Base-by-base conservation (phyloP, 495 filamentous ascomycete species). In the Podospora anserina region DNA sequence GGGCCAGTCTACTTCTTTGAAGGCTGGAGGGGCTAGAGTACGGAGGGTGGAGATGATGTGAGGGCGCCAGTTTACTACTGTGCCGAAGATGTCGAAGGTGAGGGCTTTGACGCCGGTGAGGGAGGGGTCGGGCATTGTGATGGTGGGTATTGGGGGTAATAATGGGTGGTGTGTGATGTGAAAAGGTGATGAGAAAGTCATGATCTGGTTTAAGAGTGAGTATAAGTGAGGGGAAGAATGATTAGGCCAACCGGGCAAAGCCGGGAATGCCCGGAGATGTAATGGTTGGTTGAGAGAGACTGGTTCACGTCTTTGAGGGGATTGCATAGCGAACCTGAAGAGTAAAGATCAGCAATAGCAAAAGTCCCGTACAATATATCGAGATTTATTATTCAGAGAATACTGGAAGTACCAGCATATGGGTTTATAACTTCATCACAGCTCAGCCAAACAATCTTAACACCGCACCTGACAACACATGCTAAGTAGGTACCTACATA, bases 41-140 rank as follows among this genome's bases (percentile, higher is more conserved):
- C 86, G 79, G 19, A 94, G 80, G 32, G 84, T 83, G 16, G 80
- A 74, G 26, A 80, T 84, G 26, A 94, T 83, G 34, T 85, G 84
- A 34, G 77, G 80, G 63, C 90, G 86, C 88, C 90, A 92, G 80
- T 91, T 82, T 28, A 94, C 91, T 64, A 88, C 84, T 4, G 91
- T 94, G 69, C 92, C 92, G 79, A 94, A 94, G 72, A 90, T 82
- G 74, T 85, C 84, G 68, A 86, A 87, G 27, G 81, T 82, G n/a
- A 87, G 71, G 18, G 80, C 84, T 68, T 84, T 82, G 66, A 83
- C 63, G 19, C 65, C 61, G 23, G 39, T 19, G 20, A 63, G 18
- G 30, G 61, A 54, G 26, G 64, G 64, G 44, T 53, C 23, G 6
- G 55, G 55, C 39, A 49, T 49, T 16, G 23, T 1, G 23, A 23